Evolutionary conservation across 2,329 filamentous ascomycete species (phyloP).

Genomic region (Cercospora citrullina): DNA sequence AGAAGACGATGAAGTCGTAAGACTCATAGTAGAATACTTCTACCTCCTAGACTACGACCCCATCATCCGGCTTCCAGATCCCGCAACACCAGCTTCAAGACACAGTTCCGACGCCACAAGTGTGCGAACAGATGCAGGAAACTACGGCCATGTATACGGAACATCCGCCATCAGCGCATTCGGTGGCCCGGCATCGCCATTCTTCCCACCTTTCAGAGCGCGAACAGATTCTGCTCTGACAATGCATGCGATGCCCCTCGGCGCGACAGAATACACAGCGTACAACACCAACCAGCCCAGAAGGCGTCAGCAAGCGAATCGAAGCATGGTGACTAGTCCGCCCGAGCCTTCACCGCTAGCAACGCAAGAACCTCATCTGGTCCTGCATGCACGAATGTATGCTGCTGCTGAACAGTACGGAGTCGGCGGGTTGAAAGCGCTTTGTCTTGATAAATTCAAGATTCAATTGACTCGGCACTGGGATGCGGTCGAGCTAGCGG

Average conservation of each 20-base stretch:
- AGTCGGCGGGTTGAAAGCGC: conserved; percentile 29
- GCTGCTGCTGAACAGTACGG: conserved; percentile 30
- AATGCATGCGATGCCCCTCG: conserved; percentile 27
- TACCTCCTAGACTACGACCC: conserved; percentile 33
- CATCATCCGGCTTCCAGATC: conserved; percentile 12
- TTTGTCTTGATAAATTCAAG: conserved; percentile 33
- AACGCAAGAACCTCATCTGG: conserved; percentile 23
- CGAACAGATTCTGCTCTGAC: conserved; percentile 27
- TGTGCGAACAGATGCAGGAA: conserved; percentile 25
- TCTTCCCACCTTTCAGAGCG: conserved; percentile 11
- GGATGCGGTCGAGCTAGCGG: conserved; percentile 34
- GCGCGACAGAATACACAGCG: conserved; percentile 16
- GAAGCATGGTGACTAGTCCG: conserved; percentile 20
- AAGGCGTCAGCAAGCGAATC: conserved; percentile 14
- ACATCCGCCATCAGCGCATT: conserved; percentile 32
- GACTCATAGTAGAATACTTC: conserved; percentile 32
- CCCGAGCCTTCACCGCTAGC: conserved; percentile 30
- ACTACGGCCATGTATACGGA: conserved; percentile 32
- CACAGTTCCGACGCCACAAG: conserved; percentile 27
- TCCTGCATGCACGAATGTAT: conserved; percentile 33
- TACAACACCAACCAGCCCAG: conserved; percentile 12
- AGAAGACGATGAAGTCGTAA: conserved; percentile 32
- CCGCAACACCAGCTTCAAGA: conserved; percentile 7
- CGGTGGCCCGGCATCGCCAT: conserved; percentile 24
- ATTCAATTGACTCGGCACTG: conserved; percentile 30